Base-by-base conservation (phyloP, 768 basidiomycete genomes). In the Pholiota microspora region DNA sequence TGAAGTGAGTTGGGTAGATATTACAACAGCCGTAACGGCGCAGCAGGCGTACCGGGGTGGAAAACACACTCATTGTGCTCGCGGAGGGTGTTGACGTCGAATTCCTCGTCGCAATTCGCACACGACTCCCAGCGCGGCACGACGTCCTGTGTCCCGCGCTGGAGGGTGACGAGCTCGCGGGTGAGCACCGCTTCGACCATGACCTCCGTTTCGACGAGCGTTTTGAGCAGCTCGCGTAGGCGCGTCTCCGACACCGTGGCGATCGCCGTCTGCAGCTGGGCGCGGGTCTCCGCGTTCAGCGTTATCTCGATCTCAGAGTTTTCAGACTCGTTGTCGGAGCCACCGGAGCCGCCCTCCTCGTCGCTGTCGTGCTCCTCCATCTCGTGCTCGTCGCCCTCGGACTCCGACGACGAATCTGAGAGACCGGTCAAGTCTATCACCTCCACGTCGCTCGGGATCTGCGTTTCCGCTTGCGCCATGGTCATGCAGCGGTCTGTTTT, bases 101-200 rank as follows among this genome's bases (percentile, higher is more conserved):
- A 81, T 47, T 80, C 77, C 49, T 74, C 72, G 16, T 71, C 66
- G 57, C 82, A 83, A 55, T 77, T 76, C 5, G 54, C 66, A 59
- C 82, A 82, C 4, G 61, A 67, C 47, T 77, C 74, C 77, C 77
- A 81, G 25, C 77, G 73, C 12, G 76, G 69, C 10, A 76, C 65
- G 13, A 77, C 59, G 32, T 67, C 69, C 25, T 64, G 66, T 35
- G 66, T 71, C 32, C 69, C 67, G 32, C 70, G 62, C 56, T 70
- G 68, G 49, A 73, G 60, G 1, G 75, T 73, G 32, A 82, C 67
- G 23, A 83, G 66, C 59, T 79, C 76, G 55, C 67, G 64, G 12
- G 73, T 74, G 12, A 81, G 61, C 4, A 74, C 72, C 46, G 71
- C 70, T 55, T 78, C 75, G 32, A 79, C 70, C 18, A 66, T 70